Conservation (phyloP, 2,329 filamentous ascomycete species). For the Colletotrichum horii region DNA sequence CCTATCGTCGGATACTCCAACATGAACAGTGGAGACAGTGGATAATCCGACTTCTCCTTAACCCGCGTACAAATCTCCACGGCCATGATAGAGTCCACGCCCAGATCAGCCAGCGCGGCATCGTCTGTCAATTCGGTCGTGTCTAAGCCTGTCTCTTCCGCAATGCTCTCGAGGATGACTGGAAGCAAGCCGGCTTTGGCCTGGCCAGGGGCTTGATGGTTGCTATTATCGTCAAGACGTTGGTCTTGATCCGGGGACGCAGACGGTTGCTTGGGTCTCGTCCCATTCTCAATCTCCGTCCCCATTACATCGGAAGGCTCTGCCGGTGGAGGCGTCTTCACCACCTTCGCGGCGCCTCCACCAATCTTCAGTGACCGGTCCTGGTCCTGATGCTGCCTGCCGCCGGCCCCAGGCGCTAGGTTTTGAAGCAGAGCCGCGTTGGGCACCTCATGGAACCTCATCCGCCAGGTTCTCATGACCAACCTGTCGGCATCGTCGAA, state of each 20-base stretch:
- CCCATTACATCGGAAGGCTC: rapidly evolving
- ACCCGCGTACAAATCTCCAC: neutral
- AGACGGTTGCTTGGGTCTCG: neutral
- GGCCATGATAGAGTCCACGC: neutral
- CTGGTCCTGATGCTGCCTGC: neutral
- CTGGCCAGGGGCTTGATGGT: neutral
- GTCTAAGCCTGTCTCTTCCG: neutral
- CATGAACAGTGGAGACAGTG: neutral
- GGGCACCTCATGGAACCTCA: neutral
- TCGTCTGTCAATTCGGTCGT: neutral
- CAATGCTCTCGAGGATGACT: neutral
- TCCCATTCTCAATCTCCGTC: neutral
- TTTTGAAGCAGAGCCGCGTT: neutral
- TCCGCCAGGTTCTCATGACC: neutral
- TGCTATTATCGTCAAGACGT: neutral
- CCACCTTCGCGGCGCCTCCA: neutral
- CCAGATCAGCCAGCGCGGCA: neutral
- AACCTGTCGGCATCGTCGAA: neutral
- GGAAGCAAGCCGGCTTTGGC: neutral
- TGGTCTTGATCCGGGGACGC: neutral
- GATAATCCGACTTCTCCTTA: neutral
- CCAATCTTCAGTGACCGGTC: neutral
- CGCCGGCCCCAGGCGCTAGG: neutral
- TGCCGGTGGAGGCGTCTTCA: rapidly evolving
- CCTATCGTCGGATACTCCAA: neutral